These are phyloP conservation scores for Malus sylvestris DNA, from an alignment of 306 rosid genomes.

Conservation along the genomic window DNA sequence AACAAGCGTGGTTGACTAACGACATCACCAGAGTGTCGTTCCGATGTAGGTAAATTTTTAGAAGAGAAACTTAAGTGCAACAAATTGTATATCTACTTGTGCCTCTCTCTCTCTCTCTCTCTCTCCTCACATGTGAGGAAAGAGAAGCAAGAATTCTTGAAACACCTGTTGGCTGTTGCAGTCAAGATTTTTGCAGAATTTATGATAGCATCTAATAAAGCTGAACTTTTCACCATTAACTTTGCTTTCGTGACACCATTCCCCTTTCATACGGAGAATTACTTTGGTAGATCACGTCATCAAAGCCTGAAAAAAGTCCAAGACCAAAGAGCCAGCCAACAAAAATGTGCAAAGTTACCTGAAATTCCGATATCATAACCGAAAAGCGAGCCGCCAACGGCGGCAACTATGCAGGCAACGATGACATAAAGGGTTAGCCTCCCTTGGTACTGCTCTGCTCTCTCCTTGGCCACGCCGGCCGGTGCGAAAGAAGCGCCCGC, in stretches of 20 bases:
- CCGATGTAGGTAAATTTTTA: too few species aligned
- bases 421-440: conserved; percentile 55
- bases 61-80: neutral
- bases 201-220: neutral
- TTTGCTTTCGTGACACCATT: neutral
- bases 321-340: neutral
- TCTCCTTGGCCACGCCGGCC: conserved; percentile 45
- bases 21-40: too few species aligned
- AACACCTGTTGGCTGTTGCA: neutral
- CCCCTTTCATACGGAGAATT: neutral
- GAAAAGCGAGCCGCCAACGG: conserved; percentile 69
- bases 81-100: neutral
- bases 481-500: conserved; percentile 63
- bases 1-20: too few species aligned
- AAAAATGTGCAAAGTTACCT: conserved; percentile 29
- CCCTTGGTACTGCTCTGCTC: conserved; percentile 61
- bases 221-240: neutral
- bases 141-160: neutral
- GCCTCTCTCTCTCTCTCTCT: neutral
- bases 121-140: neutral
- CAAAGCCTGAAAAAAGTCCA: neutral
- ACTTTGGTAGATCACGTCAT: neutral
- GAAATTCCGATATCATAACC: conserved; percentile 87
- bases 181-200: neutral
- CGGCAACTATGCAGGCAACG: conserved; percentile 70